Evolutionary conservation across 2,329 filamentous ascomycete genomes (phyloP), one percentile per base, ranked within the genome.

Genomic region (Fusarium foetens): DNA sequence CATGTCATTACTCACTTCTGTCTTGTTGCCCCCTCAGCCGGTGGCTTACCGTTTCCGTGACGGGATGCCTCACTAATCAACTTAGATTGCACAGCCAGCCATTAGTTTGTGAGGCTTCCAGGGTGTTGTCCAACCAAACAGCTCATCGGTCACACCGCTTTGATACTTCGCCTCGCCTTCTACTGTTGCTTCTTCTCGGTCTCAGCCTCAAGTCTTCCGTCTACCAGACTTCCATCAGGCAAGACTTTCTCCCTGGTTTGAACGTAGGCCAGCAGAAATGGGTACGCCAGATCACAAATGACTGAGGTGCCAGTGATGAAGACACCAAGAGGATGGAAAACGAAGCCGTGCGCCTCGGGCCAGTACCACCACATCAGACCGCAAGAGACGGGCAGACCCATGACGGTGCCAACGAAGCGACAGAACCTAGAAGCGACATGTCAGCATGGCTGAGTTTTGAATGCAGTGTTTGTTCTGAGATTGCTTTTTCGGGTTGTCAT

Each of bases 311-410:
- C 81, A 67, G 81, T 80, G 19, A 87, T 73, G 63, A 86, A 82
- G 8, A 86, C 48, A 2, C 80, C 82, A 8, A 85, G 75, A 1
- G 83, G 84, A 36, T 81, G 82, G 53, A 81, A 77, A 35, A 85
- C 82, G 72, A 86, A 88, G 16, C 80, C 81, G 72, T 87, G 84
- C 2, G 85, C 83, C 62, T 87, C 86, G 6, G 84, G 85, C 86
- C 86, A 87, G 70, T 82, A 82, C 79, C 82, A 85, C 84, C 84
- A 86, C n/a, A 84, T 75, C 46, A 85, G 70, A 13, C 76, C 76
- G 58, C 82, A 83, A 46, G 78, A 79, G 16, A 81, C 62, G 9
- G 82, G 78, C 23, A 86, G 76, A 4, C 85, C 84, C 64, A 82
- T 76, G 13, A 85, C 57, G 3, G 84, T 83, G 8, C 85, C 85